Evolutionary conservation across 305 asterid species (phyloP).

Genomic region (Solanum hybrid): DNA sequence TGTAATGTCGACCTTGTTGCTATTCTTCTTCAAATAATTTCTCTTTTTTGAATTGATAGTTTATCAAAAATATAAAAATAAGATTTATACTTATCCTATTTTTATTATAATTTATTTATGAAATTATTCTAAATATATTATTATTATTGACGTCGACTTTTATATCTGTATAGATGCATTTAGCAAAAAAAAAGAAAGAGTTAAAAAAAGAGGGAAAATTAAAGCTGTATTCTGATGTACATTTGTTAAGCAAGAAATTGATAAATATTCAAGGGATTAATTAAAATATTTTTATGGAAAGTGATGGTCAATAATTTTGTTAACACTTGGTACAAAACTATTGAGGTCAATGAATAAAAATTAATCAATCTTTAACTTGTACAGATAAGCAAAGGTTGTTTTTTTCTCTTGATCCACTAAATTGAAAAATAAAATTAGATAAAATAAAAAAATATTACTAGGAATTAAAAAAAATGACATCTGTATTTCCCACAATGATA

Average conservation of each 20-base stretch:
- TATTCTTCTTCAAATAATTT: too few species aligned
- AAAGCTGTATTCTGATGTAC: background rate
- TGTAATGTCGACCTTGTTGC: slow-evolving; percentile 2
- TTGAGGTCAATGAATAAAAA: background rate
- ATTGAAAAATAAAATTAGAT: background rate
- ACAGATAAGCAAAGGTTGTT: background rate
- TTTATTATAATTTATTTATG: background rate
- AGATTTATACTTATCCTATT: background rate
- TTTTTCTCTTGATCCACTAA: background rate
- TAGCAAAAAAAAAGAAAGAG: too few species aligned
- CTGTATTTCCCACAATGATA: background rate
- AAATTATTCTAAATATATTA: background rate
- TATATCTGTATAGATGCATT: background rate
- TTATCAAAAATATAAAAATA: background rate
- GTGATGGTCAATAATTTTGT: background rate
- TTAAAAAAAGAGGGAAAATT: too few species aligned
- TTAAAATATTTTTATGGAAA: background rate
- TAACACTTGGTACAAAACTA: background rate
- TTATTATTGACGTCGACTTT: background rate
- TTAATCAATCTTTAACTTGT: background rate
- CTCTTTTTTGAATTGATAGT: background rate
- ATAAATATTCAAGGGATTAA: background rate
- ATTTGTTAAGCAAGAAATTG: background rate
- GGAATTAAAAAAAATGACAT: background rate
- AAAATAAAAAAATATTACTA: background rate